phyloP scores from a whole-genome alignment of 495 filamentous ascomycete genomes.

The Penicillium coffeae region DNA sequence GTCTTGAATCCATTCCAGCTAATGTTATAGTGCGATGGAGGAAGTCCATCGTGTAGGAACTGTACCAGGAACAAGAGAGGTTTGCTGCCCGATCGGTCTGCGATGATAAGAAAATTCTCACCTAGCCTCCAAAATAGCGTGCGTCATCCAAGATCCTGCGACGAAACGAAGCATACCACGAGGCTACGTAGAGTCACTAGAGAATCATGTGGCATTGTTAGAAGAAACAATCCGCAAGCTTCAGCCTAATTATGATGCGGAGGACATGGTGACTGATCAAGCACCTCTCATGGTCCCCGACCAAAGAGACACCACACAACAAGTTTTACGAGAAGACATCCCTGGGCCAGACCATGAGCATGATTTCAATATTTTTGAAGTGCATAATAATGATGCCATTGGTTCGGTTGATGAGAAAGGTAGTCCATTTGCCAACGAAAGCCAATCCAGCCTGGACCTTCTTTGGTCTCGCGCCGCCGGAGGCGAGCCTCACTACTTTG shows the following conservation, averaged over 20 bases:
- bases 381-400: neutral
- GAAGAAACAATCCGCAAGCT: neutral
- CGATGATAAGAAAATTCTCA: neutral
- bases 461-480: slow-evolving; percentile 7
- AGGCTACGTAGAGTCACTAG: neutral
- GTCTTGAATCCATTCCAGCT: neutral
- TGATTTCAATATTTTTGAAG: too few species aligned
- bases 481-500: slow-evolving; percentile 7
- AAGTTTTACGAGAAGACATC: neutral
- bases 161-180: neutral
- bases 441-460: neutral
- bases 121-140: neutral
- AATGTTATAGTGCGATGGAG: neutral
- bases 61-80: neutral
- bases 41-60: neutral
- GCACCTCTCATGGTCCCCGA: neutral
- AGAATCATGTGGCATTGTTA: neutral
- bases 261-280: neutral
- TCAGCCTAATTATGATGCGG: neutral
- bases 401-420: too few species aligned
- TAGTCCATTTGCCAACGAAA: too few species aligned
- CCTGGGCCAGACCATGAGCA: neutral
- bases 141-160: neutral
- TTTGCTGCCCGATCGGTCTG: neutral
- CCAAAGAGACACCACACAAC: neutral